Base-by-base conservation (phyloP, 2,329 filamentous ascomycete species). In the Scedosporium minutisporum region DNA sequence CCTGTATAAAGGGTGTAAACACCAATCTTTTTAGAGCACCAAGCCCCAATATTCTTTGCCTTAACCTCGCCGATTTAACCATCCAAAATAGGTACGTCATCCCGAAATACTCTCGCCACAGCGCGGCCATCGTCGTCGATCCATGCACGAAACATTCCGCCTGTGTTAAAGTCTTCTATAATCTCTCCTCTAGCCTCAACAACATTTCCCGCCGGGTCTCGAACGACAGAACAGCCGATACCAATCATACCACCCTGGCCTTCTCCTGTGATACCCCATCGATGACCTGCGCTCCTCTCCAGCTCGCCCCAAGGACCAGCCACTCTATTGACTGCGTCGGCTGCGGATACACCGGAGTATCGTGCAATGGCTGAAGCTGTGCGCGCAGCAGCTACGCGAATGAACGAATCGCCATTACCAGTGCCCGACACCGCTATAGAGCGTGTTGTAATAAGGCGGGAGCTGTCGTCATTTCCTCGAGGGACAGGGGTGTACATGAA, bases 201-300 rank as follows among this genome's bases (percentile, higher is more conserved):
- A 4, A 78, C 68, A n/a, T 67, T 66, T 0, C 80, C 78, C n/a
- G 75, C 68, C 3, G 66, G 73, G 64, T 82, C 76, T 2, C 73
- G 70, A 10, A 80, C 76, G 1, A 83, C 73, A 0, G 78, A 78
- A 23, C 83, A 73, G 69, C 92, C 88, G 57, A 93, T 89, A 0
- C 90, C 92, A 68, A 96, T 96, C 58, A 96, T 89, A 0, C 92
- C 92, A 0, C 91, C 92, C 70, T 90, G 84, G 0, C 92, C 92
- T 71, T 96, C 91, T 2, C 89, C 88, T 0, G 87, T 89, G 62
- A 77, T 80, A 1, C 80, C 80, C 89, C 90, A 95, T 51, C 90
- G 80, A 23, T 87, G 78, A 0, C 86, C 90, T 0, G 92, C 91
- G 65, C 87, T 91, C 66, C 78, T 81, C 71, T 93, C 83, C 21